These are phyloP conservation scores for Alternaria rosae DNA, from an alignment of 2,329 filamentous ascomycete genomes.

Conservation along the genomic window DNA sequence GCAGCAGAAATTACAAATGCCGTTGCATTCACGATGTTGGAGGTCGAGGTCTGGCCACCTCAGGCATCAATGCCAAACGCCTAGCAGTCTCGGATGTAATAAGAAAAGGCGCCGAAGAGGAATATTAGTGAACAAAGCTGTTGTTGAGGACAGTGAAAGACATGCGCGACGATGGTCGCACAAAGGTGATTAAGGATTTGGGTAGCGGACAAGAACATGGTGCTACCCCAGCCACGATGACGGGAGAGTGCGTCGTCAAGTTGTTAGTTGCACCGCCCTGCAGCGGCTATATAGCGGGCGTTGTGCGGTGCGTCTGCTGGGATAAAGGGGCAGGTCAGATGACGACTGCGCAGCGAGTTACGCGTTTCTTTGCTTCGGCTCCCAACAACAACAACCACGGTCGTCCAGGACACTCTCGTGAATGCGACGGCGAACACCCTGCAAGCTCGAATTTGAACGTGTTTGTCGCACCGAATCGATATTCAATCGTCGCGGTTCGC, in stretches of 20 bases:
- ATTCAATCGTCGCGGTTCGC: conserved; percentile 5
- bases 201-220: conserved; percentile 20
- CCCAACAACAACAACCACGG: conserved; percentile 1
- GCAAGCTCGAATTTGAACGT: conserved; percentile 13
- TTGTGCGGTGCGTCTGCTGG: neutral
- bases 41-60: conserved; percentile 10
- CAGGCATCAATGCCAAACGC: conserved; percentile 40
- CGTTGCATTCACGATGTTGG: neutral
- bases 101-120: neutral
- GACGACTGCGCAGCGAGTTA: conserved; percentile 1
- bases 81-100: conserved; percentile 36
- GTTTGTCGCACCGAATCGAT: conserved; percentile 13
- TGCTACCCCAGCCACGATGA: conserved; percentile 42
- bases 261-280: conserved; percentile 6
- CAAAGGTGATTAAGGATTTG: conserved; percentile 8
- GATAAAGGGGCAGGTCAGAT: conserved; percentile 2
- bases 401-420: neutral
- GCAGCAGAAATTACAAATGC: neutral
- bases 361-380: neutral
- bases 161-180: conserved; percentile 3
- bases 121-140: conserved; percentile 4
- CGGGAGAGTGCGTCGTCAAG: conserved; percentile 17
- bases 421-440: neutral
- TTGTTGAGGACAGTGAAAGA: neutral
- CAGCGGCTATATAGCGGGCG: conserved; percentile 11